Conservation (phyloP, 495 filamentous ascomycete genomes). For the Aspergillus heteromorphus region DNA sequence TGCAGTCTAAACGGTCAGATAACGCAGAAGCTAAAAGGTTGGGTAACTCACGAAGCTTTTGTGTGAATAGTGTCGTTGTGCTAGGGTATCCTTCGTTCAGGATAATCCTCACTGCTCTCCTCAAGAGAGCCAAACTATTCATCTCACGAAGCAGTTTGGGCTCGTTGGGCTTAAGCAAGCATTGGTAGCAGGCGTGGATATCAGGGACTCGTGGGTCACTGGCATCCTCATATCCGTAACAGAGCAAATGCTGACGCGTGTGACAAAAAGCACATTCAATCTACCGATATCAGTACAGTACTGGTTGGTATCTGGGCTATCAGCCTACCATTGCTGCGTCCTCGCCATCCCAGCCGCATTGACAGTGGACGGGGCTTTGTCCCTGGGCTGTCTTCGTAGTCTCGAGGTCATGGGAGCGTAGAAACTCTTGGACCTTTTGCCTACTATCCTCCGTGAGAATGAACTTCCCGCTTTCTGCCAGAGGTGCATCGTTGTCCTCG, state of each 20-base stretch:
- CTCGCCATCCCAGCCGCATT: slow-evolving; percentile 37
- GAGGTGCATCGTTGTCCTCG: background rate
- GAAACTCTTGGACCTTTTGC: slow-evolving; percentile 10
- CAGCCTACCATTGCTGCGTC: slow-evolving; percentile 39
- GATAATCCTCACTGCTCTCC: slow-evolving; percentile 26
- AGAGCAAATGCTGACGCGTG: slow-evolving; percentile 44
- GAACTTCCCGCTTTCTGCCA: background rate
- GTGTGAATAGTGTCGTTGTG: slow-evolving; percentile 17
- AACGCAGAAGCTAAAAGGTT: background rate
- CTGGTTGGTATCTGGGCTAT: background rate
- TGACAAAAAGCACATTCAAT: slow-evolving; percentile 42
- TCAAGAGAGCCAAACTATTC: slow-evolving; percentile 26
- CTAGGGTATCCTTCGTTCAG: slow-evolving; percentile 20
- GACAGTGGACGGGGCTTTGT: slow-evolving; percentile 26
- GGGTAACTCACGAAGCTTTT: slow-evolving; percentile 24
- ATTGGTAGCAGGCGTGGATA: slow-evolving; percentile 45
- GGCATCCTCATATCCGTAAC: slow-evolving; percentile 37
- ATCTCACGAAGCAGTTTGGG: slow-evolving; percentile 26
- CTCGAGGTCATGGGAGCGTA: background rate
- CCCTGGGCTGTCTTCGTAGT: background rate
- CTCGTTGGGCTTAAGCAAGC: slow-evolving; percentile 37
- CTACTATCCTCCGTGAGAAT: slow-evolving; percentile 7
- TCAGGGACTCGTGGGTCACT: slow-evolving; percentile 27
- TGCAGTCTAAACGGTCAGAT: slow-evolving; percentile 27
- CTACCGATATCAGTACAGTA: slow-evolving; percentile 22